Evolutionary conservation across 2,329 filamentous ascomycete genomes (phyloP).

Genomic region (Aspergillus viridinutans): DNA sequence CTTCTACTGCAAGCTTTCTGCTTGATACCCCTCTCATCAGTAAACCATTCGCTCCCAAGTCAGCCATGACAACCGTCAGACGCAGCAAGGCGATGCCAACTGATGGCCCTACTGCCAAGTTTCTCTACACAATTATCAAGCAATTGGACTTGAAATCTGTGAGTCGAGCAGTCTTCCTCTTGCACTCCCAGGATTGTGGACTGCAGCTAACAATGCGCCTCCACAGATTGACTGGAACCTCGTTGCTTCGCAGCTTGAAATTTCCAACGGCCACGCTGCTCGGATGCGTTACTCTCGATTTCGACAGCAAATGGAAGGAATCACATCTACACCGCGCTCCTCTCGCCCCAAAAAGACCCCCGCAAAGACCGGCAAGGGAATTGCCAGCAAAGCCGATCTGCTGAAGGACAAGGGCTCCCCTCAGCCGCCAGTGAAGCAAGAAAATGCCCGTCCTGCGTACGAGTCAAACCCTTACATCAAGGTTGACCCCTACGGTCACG

Average conservation of each 20-base stretch:
- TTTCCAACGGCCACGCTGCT: slow-evolving; percentile 55
- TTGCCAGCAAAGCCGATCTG: slow-evolving; percentile 12
- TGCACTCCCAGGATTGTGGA: not conserved
- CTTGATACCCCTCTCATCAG: not conserved
- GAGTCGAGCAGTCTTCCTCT: slow-evolving; percentile 18
- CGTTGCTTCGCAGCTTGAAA: slow-evolving; percentile 47
- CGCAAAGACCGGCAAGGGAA: slow-evolving; percentile 17
- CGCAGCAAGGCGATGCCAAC: slow-evolving; percentile 44
- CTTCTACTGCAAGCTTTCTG: not conserved
- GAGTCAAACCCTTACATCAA: slow-evolving; percentile 20
- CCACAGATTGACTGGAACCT: slow-evolving; percentile 51
- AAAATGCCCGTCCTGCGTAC: not conserved
- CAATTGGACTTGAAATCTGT: slow-evolving; percentile 53
- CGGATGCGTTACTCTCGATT: slow-evolving; percentile 56
- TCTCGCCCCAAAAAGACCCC: slow-evolving; percentile 23
- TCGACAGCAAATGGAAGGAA: slow-evolving; percentile 50
- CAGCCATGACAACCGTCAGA: slow-evolving; percentile 31
- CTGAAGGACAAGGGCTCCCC: slow-evolving; percentile 5
- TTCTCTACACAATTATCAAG: slow-evolving; percentile 54
- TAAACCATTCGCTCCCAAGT: not conserved
- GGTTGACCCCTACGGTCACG: slow-evolving; percentile 14
- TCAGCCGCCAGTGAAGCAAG: slow-evolving; percentile 12
- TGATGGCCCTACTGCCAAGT: slow-evolving; percentile 48
- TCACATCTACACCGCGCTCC: slow-evolving; percentile 18
- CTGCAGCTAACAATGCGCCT: not conserved